phyloP scores from a whole-genome alignment of 306 rosid genomes.

The Echinosophora koreensis region DNA sequence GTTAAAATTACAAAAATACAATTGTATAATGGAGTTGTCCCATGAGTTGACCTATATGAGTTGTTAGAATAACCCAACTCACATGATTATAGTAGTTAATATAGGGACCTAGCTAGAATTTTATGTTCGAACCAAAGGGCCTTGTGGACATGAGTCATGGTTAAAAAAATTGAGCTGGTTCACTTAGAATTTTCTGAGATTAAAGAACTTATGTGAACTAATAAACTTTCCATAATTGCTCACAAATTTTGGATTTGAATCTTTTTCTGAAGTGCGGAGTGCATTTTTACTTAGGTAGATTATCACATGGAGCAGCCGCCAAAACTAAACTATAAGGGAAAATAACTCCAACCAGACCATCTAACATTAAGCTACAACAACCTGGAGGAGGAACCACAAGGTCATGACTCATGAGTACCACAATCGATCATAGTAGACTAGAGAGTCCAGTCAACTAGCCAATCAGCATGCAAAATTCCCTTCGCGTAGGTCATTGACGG shows the following conservation, averaged over 20 bases:
- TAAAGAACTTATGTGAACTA: not conserved
- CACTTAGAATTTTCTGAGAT: not conserved
- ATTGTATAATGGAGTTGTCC: too few species aligned
- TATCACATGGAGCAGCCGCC: not conserved
- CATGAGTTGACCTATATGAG: too few species aligned
- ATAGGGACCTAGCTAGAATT: not conserved
- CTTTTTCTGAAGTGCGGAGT: not conserved
- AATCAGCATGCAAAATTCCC: too few species aligned
- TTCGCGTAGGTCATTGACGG: too few species aligned
- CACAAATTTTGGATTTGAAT: slow-evolving; percentile 1
- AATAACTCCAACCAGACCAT: too few species aligned
- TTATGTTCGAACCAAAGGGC: slow-evolving; percentile 14
- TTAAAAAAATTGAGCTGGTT: not conserved
- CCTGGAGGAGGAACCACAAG: too few species aligned
- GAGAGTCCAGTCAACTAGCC: too few species aligned
- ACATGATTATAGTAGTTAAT: not conserved
- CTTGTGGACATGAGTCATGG: not conserved
- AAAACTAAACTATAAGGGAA: not conserved
- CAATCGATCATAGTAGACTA: too few species aligned
- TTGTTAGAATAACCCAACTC: too few species aligned
- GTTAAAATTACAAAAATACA: too few species aligned
- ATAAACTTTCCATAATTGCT: not conserved
- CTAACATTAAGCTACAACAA: too few species aligned
- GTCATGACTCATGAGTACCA: too few species aligned
- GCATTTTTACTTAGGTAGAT: not conserved